phyloP scores from a whole-genome alignment of 768 basidiomycete genomes.

The Boletus reticuloceps region DNA sequence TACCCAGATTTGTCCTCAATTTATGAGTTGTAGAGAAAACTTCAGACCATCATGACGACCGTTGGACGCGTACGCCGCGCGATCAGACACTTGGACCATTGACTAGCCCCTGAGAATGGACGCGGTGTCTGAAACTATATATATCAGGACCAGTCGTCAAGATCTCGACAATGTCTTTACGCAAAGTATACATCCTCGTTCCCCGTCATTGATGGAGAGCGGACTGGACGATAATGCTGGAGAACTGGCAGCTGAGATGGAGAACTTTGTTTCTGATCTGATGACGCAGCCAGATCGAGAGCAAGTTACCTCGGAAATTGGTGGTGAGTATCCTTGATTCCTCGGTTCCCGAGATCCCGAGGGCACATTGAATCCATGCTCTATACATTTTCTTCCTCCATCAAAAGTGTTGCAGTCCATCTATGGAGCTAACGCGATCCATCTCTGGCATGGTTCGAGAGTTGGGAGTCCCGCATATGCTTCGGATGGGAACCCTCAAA shows the following conservation, averaged over 20 bases:
- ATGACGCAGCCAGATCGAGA: slow-evolving; percentile 38
- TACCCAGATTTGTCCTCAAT: too few species aligned
- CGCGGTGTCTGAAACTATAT: slow-evolving; percentile 8
- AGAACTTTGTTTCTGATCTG: slow-evolving; percentile 28
- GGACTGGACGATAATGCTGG: slow-evolving; percentile 4
- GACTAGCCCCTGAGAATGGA: neutral
- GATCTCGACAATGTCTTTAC: slow-evolving; percentile 10
- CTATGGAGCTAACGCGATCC: slow-evolving; percentile 67
- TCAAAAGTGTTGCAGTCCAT: slow-evolving; percentile 70
- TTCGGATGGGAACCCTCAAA: slow-evolving; percentile 6
- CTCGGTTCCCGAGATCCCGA: neutral
- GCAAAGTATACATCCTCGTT: neutral
- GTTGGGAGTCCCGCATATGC: slow-evolving; percentile 8
- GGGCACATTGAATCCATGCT: slow-evolving; percentile 1
- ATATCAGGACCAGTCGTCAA: neutral
- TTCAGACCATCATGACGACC: too few species aligned
- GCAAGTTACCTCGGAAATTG: slow-evolving; percentile 46
- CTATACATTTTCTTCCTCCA: neutral
- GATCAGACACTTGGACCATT: too few species aligned
- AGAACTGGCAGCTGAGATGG: slow-evolving; percentile 20
- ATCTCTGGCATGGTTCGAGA: slow-evolving; percentile 49
- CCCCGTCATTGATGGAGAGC: slow-evolving; percentile 14
- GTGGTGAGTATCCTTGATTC: slow-evolving; percentile 30
- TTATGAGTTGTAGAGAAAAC: too few species aligned
- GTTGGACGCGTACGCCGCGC: too few species aligned